Evolutionary conservation across 352 stramenopile species (phyloP).

Genomic region (Thraustotheca clavata): DNA sequence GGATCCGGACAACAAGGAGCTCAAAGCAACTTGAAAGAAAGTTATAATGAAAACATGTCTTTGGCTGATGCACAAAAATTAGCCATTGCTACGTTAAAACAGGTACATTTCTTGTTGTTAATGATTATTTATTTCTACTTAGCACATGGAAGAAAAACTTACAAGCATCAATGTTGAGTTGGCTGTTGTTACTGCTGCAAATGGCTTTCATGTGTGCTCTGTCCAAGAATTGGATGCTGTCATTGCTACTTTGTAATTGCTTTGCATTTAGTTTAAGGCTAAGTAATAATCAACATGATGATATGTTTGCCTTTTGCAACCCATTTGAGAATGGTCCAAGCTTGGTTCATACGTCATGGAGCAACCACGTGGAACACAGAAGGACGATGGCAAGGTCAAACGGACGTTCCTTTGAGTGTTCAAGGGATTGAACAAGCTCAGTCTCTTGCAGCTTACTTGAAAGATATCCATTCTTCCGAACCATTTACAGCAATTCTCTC

Average conservation of each 20-base stretch:
- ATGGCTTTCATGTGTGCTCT: slow-evolving; percentile 95
- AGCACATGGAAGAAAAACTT: slow-evolving; percentile 99
- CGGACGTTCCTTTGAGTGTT: slow-evolving; percentile 1
- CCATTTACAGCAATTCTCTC: slow-evolving; percentile 1
- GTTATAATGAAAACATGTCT: slow-evolving; percentile 94
- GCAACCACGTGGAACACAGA: not conserved
- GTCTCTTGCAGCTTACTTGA: not conserved
- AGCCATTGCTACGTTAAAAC: slow-evolving; percentile 94
- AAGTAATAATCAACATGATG: not conserved
- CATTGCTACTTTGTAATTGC: slow-evolving; percentile 68
- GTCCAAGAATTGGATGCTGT: slow-evolving; percentile 89
- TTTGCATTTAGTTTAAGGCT: not conserved
- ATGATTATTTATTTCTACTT: slow-evolving; percentile 6
- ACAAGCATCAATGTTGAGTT: slow-evolving; percentile 98
- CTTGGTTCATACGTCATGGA: slow-evolving; percentile 3
- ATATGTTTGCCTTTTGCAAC: not conserved
- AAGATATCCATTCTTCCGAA: not conserved
- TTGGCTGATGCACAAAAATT: slow-evolving; percentile 95
- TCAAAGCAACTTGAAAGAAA: slow-evolving; percentile 97
- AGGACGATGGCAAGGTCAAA: slow-evolving; percentile 15
- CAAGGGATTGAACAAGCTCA: not conserved
- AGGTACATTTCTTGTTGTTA: slow-evolving; percentile 32
- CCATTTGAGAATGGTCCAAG: not conserved
- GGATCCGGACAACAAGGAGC: slow-evolving; percentile 96
- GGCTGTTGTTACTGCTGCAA: slow-evolving; percentile 89